Conservation (phyloP, 106 monocot species). For the Amphibolis antarctica region DNA sequence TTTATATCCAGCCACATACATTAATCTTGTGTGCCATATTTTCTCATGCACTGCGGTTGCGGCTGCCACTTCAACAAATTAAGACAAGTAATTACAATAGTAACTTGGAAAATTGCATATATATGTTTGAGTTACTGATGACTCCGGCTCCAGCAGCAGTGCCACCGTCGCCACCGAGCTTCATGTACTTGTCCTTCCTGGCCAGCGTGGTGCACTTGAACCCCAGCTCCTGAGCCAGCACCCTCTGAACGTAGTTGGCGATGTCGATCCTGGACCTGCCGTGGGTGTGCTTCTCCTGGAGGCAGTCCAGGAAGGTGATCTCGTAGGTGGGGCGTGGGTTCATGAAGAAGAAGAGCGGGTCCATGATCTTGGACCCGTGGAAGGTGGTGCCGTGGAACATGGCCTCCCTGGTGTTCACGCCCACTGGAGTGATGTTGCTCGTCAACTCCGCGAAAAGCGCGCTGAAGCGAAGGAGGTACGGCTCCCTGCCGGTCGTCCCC, state of each 20-base stretch:
- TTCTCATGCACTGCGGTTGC: no score
- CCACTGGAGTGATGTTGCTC: constrained; percentile 71
- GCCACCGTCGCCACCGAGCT: neutral
- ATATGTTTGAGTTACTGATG: no score
- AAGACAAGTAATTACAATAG: no score
- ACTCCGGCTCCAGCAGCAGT: no score
- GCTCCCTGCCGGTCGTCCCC: constrained; percentile 80
- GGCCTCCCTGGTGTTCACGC: constrained; percentile 34
- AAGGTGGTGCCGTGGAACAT: constrained; percentile 68
- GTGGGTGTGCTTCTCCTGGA: constrained; percentile 51
- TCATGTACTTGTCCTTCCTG: constrained; percentile 15
- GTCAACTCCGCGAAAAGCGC: constrained; percentile 81
- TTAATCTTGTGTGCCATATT: no score
- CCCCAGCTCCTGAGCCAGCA: constrained; percentile 7
- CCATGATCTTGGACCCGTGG: constrained; percentile 70
- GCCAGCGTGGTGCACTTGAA: constrained; percentile 13
- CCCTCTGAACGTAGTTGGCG: constrained; percentile 56
- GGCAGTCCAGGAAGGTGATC: constrained; percentile 54
- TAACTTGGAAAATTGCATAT: no score
- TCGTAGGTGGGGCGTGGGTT: constrained; percentile 76
- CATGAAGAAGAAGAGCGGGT: constrained; percentile 91
- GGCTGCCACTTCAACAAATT: no score
- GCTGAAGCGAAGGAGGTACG: constrained; percentile 70
- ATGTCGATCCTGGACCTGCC: constrained; percentile 56
- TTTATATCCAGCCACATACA: no score